Base-by-base conservation (phyloP, 768 basidiomycete species). In the Macrolepiota albuminosa region DNA sequence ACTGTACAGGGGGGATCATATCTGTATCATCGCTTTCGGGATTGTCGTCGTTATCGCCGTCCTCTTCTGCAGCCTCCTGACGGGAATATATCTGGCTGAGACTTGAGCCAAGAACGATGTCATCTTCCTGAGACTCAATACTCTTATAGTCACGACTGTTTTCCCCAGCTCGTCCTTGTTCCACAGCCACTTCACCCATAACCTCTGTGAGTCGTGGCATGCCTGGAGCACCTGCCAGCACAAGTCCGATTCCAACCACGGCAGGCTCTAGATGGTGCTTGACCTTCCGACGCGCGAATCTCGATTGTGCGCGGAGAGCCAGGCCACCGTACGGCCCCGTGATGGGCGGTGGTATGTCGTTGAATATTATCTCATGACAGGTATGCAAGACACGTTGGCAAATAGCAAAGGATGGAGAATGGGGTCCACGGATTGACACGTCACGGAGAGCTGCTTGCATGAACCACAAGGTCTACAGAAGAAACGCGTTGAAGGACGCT, bases 321-420 rank as follows among this genome's bases (percentile, higher is more conserved):
- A 89, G 71, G 8, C 81, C 78, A 14, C 84, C 76, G 70, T 95
- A 95, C 1, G 93, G 90, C 3, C 84, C 78, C 10, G 80, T 73
- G 11, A 81, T 74, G 8, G 87, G 83, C 26, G 84, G 76, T 11
- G 94, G 85, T 37, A 89, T 78, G 72, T 98, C 93, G 50, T 86
- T 86, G 70, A 97, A 99, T 67, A 99, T 96, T 72, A 98, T 95
- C 75, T 95, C 90, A 73, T 98, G 95, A 68, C 95, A 95, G 71
- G 84, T 84, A 71, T 91, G 91, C 60, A 98, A 76, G 42, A 95
- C 85, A 61, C 96, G 85, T 73, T 95, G 93, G 72, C 97, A 98
- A 59, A 96, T 89, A 51, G 84, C 76, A 74, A 98, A 98, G 0
- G 94, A 92, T 46, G 76, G 82, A 3, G 93, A 87, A 51, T 85